These are phyloP conservation scores for Monosporozyma yasuniensis DNA, from an alignment of 805 yeast species.

Conservation along the genomic window DNA sequence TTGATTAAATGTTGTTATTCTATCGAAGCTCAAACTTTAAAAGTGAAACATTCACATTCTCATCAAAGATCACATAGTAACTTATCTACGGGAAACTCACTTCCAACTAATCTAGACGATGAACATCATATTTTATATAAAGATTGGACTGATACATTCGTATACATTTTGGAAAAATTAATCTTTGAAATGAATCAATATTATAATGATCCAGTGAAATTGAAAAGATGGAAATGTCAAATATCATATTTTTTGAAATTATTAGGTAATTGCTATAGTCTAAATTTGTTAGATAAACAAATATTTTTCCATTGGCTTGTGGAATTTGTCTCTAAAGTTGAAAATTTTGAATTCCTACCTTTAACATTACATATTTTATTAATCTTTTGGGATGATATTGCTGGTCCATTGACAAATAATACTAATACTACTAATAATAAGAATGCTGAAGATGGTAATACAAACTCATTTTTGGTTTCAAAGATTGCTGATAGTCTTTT, in stretches of 20 bases:
- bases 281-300: constrained; percentile 54
- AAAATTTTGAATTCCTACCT: constrained; percentile 35
- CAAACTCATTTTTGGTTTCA: constrained; percentile 41
- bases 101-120: neutral
- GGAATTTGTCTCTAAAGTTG: constrained; percentile 38
- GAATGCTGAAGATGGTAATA: neutral
- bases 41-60: constrained; percentile 9
- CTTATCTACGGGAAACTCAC: neutral
- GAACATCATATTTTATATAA: constrained; percentile 44
- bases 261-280: constrained; percentile 56
- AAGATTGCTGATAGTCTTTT: constrained; percentile 56
- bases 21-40: constrained; percentile 43
- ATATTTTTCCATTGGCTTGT: constrained; percentile 58
- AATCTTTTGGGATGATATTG: constrained; percentile 64
- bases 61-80: constrained; percentile 6
- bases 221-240: constrained; percentile 36
- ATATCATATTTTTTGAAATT: constrained; percentile 54
- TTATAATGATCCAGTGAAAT: constrained; percentile 22
- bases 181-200: constrained; percentile 27
- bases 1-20: constrained; percentile 78
- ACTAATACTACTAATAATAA: neutral
- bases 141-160: constrained; percentile 86
- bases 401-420: constrained; percentile 21
- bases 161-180: constrained; percentile 37
- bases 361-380: constrained; percentile 45